These are phyloP conservation scores for Pueraria montana DNA, from an alignment of 306 rosid species.

Conservation along the genomic window DNA sequence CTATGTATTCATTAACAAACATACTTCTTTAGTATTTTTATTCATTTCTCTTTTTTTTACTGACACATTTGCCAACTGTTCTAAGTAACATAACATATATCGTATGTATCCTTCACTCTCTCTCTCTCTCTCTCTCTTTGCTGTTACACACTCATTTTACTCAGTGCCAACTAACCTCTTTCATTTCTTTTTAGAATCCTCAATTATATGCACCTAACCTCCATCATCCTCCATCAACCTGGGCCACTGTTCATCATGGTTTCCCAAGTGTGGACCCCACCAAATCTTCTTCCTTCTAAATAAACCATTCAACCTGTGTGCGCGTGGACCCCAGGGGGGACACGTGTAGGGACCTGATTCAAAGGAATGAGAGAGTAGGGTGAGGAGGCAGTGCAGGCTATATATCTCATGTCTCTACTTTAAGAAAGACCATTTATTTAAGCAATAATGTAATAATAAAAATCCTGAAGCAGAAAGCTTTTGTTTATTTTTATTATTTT, in stretches of 20 bases:
- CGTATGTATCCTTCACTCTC: neutral
- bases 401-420: constrained; percentile 24
- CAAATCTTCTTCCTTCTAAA: constrained; percentile 50
- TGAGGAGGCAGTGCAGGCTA: constrained; percentile 47
- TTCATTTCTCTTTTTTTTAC: constrained; percentile 60
- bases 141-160: constrained; percentile 91
- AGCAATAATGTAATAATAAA: constrained; percentile 41
- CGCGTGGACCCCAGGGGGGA: neutral
- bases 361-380: constrained; percentile 2
- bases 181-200: constrained; percentile 60
- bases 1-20: constrained; percentile 69
- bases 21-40: constrained; percentile 51
- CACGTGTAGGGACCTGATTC: constrained; percentile 53
- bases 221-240: constrained; percentile 63
- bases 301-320: constrained; percentile 32
- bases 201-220: constrained; percentile 73
- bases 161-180: constrained; percentile 68
- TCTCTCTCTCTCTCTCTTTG: constrained; percentile 57
- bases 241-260: constrained; percentile 50
- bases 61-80: constrained; percentile 97
- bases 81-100: constrained; percentile 59
- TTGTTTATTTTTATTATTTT: neutral
- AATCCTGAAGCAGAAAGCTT: constrained; percentile 51
- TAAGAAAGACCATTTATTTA: constrained; percentile 49
- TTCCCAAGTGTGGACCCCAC: constrained; percentile 48